Evolutionary conservation across 2,329 filamentous ascomycete species (phyloP).

Genomic region (Trichoderma sp.): DNA sequence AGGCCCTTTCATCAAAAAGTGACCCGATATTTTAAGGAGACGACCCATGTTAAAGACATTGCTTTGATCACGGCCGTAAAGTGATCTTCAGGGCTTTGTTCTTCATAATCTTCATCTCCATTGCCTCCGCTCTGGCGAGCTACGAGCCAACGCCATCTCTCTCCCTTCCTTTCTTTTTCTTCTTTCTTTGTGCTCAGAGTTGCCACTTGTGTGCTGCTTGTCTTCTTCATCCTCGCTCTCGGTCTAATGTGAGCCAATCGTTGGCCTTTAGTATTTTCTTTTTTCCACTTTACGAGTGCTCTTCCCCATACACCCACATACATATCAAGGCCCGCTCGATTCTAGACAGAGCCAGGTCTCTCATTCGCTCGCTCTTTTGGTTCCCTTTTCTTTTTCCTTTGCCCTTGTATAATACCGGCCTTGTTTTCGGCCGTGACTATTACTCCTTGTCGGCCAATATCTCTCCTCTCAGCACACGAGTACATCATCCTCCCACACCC

Average conservation of each 20-base stretch:
- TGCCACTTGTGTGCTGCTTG: not conserved
- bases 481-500: not conserved
- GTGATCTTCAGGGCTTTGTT: slow-evolving; percentile 14
- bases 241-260: not conserved
- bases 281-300: not conserved
- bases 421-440: not conserved
- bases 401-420: not conserved
- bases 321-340: not conserved
- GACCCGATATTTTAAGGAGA: slow-evolving; percentile 18
- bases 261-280: not conserved
- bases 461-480: not conserved
- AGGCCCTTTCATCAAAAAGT: slow-evolving; percentile 9
- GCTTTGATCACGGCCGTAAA: not conserved
- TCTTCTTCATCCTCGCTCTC: not conserved
- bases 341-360: not conserved
- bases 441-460: not conserved
- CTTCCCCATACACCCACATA: not conserved
- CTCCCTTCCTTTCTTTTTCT: not conserved
- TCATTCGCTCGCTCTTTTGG: not conserved
- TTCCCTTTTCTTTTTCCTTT: not conserved
- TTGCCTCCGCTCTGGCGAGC: not conserved
- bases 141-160: not conserved
- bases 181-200: not conserved
- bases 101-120: slow-evolving; percentile 5
- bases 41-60: slow-evolving; percentile 7